Evolutionary conservation across 768 basidiomycete species (phyloP).

Genomic region (Tephrocybe sp.): DNA sequence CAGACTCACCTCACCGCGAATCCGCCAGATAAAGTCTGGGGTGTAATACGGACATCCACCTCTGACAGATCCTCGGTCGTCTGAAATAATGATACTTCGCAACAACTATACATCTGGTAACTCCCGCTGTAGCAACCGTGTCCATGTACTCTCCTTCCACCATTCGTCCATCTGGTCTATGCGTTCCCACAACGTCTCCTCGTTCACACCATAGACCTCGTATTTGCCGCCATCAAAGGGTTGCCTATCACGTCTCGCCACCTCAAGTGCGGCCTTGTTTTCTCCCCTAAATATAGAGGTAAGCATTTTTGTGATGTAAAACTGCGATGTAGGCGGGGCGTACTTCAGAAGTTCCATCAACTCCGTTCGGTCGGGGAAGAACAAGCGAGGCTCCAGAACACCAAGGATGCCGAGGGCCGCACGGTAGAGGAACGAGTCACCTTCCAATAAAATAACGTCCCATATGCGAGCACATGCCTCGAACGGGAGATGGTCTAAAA

Average conservation of each 20-base stretch:
- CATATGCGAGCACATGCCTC: slow-evolving; percentile 88
- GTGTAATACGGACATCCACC: slow-evolving; percentile 1
- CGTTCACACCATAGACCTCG: slow-evolving; percentile 83
- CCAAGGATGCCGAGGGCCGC: slow-evolving; percentile 81
- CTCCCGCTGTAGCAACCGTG: slow-evolving; percentile 76
- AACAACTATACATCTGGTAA: slow-evolving; percentile 67
- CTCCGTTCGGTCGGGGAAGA: slow-evolving; percentile 83
- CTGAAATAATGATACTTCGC: neutral
- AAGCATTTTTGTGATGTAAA: neutral
- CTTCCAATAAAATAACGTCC: slow-evolving; percentile 86
- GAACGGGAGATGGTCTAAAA: slow-evolving; percentile 85
- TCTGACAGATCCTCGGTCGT: slow-evolving; percentile 15
- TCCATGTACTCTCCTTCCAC: slow-evolving; percentile 95
- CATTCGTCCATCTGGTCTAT: slow-evolving; percentile 83
- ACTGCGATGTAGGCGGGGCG: slow-evolving; percentile 19
- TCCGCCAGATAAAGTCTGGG: neutral
- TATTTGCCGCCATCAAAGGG: slow-evolving; percentile 72
- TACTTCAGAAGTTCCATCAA: slow-evolving; percentile 78
- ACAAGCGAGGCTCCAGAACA: slow-evolving; percentile 80
- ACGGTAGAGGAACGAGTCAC: slow-evolving; percentile 88
- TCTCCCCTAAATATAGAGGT: slow-evolving; percentile 57
- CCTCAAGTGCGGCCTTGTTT: slow-evolving; percentile 79
- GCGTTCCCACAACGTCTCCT: slow-evolving; percentile 83
- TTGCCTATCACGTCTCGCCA: slow-evolving; percentile 71
- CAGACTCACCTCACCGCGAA: neutral